Base-by-base conservation (phyloP, 345 rosid species). In the Aurinia saxatilis region DNA sequence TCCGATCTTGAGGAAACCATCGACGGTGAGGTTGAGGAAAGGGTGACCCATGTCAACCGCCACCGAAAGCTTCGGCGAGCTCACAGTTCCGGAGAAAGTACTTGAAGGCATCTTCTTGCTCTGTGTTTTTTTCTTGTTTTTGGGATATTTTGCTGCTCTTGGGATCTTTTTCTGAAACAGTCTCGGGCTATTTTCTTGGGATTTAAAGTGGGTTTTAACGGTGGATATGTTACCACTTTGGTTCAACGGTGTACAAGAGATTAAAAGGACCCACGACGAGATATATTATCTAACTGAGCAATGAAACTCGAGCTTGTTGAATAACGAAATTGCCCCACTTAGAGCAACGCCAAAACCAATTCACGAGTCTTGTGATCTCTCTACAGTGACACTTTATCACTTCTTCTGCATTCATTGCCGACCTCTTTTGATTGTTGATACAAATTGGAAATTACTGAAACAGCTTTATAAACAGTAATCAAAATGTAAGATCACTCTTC, bases 1-100 rank as follows among this genome's bases (percentile, higher is more conserved):
- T 77, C 86, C 98, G 57, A 82, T 84, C 90, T 91, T 91, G 77
- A 91, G 77, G 76, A 85, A 88, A 5, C 88, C 96, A 73, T 88
- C 96, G 31, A 81, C 77, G 38, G 88, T 77, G 76, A 73, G 71
- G 59, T 91, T 88, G 51, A 88, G 90, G 12, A 91, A 73, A 37
- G 84, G 86, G 65, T 81, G 67, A 62, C 96, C 96, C 81, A 62
- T 78, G 71, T 91, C 96, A 35, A 85, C 78, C 2, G 72, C 76
- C 13, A 91, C 86, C 21, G 81, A 81, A n/a, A 91, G 77, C 56
- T 49, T 82, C 44, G 96, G 95, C 7, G 82, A 37, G 44, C 87
- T 63, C 41, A 90, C 49, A 6, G 84, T 73, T 1, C 86, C 93
- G 0, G 75, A 54, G 45, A 88, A 75, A 21, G 76, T 78, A 78